A percentile compares a stretch with the other conserved stretches of the same genome.
phyloP scores from a whole-genome alignment of 306 rosid species.

The Fragaria vesca region DNA sequence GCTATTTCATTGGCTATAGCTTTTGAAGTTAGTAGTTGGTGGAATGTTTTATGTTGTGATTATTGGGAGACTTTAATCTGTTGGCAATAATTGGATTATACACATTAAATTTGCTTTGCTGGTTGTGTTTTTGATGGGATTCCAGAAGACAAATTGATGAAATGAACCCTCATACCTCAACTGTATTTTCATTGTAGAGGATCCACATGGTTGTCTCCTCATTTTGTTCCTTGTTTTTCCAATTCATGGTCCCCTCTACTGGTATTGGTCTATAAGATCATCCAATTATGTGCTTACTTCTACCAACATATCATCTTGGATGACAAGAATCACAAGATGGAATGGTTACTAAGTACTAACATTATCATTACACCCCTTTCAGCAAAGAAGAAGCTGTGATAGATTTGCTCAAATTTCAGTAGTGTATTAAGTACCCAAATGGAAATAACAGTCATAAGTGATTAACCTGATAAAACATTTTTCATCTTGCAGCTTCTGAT shows the following conservation, averaged over 20 bases:
- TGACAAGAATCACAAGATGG: slow-evolving; percentile 4
- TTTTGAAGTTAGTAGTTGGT: not conserved
- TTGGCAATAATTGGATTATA: not conserved
- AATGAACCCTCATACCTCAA: not conserved
- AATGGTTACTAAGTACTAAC: not conserved
- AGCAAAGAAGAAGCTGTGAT: not conserved
- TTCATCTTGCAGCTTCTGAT: not conserved
- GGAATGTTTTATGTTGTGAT: not conserved
- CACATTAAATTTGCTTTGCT: not conserved
- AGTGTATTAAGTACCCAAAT: too few relatives aligned
- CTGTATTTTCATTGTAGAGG: not conserved
- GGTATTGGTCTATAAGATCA: not conserved
- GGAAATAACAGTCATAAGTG: not conserved
- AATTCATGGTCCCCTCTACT: slow-evolving; percentile 14
- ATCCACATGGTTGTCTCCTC: slow-evolving; percentile 23
- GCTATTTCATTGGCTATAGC: not conserved
- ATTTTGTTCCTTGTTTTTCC: slow-evolving; percentile 9
- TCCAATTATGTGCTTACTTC: not conserved
- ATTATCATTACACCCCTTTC: not conserved
- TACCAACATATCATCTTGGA: not conserved
- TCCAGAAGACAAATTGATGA: slow-evolving; percentile 7
- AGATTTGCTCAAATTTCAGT: not conserved
- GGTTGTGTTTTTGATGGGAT: slow-evolving; percentile 14
- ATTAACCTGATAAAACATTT: not conserved
- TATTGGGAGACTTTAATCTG: not conserved